Percentiles rank a stretch among this genome's conserved stretches.
Evolutionary conservation across 805 yeast species (phyloP).

Genomic region (Wickerhamiella spandovensis): DNA sequence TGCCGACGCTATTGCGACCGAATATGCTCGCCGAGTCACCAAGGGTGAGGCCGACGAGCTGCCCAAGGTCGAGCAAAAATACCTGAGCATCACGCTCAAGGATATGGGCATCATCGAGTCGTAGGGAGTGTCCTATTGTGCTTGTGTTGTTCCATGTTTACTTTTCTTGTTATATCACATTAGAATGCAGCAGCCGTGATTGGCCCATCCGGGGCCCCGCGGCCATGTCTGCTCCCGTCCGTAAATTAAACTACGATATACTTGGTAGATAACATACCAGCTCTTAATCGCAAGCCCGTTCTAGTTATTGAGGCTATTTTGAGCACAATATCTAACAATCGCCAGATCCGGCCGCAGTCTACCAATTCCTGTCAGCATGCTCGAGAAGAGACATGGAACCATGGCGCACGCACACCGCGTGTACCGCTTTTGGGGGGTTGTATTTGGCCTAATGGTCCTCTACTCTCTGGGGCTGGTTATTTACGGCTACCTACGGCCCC

Average conservation of each 20-base stretch:
- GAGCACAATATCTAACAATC: background rate
- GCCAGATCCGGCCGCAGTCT: background rate
- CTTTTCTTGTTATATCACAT: background rate
- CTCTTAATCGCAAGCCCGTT: background rate
- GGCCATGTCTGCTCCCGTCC: too few species aligned
- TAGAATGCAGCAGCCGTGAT: background rate
- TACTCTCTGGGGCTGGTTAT: constrained; percentile 9
- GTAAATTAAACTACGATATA: background rate
- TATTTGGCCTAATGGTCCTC: constrained; percentile 3
- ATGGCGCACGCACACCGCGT: constrained; percentile 13
- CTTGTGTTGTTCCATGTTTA: background rate
- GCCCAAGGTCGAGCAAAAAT: constrained; percentile 15
- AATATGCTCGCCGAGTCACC: constrained; percentile 15
- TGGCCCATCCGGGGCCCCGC: background rate
- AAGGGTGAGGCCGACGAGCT: constrained; percentile 15
- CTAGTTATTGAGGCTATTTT: background rate
- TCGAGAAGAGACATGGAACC: constrained; percentile 15
- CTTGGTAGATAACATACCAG: too few species aligned
- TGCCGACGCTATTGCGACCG: constrained; percentile 20
- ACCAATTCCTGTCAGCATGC: background rate
- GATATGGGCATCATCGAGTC: constrained; percentile 12
- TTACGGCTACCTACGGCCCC: constrained; percentile 1
- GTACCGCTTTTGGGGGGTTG: constrained; percentile 7
- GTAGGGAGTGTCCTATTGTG: background rate
- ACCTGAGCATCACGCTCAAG: constrained; percentile 16